These are phyloP conservation scores for Naganishia sp. DNA, from an alignment of 1,284 basidiomycete genomes.

Conservation along the genomic window DNA sequence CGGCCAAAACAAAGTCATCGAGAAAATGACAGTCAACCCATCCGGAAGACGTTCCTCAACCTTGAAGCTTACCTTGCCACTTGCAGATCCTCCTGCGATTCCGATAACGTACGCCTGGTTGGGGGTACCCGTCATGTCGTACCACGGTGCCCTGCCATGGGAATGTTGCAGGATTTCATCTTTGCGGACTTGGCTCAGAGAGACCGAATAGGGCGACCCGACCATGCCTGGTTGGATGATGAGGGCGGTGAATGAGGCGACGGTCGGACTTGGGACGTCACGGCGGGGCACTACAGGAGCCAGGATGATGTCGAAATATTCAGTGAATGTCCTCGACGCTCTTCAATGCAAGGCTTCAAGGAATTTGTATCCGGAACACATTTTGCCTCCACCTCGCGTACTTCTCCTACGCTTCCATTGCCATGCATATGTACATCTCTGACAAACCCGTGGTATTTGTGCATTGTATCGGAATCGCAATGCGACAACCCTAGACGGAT, in stretches of 20 bases:
- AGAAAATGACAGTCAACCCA: background rate
- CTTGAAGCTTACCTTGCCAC: constrained; percentile 72
- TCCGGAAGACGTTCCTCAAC: too few species aligned
- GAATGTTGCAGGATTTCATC: constrained; percentile 32
- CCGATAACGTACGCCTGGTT: constrained; percentile 81
- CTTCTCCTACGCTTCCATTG: background rate
- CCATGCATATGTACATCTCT: background rate
- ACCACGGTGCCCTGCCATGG: constrained; percentile 54
- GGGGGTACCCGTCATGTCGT: constrained; percentile 70
- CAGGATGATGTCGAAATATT: background rate
- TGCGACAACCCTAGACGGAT: too few species aligned
- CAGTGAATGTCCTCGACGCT: background rate
- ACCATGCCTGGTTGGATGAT: background rate
- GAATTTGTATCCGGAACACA: constrained; percentile 1
- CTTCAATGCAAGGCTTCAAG: background rate
- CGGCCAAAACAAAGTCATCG: background rate
- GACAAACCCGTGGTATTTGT: too few species aligned
- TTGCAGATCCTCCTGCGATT: constrained; percentile 89
- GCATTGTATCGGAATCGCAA: too few species aligned
- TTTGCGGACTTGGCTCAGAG: constrained; percentile 27
- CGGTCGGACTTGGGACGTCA: too few species aligned
- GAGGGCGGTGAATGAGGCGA: too few species aligned
- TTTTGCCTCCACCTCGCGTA: background rate
- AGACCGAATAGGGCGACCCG: constrained; percentile 15
- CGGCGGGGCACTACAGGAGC: background rate